Percentiles rank a stretch among this genome's conserved stretches.
These are phyloP conservation scores for Cordyceps fumosorosea DNA, from an alignment of 2,329 filamentous ascomycete genomes.

Conservation along the genomic window DNA sequence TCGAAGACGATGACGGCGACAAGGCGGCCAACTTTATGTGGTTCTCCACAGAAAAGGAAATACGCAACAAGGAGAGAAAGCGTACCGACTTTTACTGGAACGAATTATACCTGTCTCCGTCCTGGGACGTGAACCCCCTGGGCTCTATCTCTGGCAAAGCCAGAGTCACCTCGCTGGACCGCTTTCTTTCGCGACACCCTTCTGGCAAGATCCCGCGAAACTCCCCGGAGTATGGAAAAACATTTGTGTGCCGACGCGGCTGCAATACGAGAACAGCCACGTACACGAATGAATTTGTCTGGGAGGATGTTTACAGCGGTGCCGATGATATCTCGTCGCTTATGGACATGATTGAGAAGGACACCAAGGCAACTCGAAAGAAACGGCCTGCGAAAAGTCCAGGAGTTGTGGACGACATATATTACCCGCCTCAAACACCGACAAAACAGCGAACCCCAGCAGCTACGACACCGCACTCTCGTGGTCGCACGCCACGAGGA, in stretches of 20 bases:
- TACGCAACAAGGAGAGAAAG: slow-evolving; percentile 77
- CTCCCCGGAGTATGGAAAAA: slow-evolving; percentile 71
- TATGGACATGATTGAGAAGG: slow-evolving; percentile 59
- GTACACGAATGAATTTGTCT: slow-evolving; percentile 87
- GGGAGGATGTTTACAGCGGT: slow-evolving; percentile 79
- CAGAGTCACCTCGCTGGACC: slow-evolving; percentile 64
- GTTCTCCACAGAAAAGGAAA: slow-evolving; percentile 90
- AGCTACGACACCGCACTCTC: slow-evolving; percentile 26
- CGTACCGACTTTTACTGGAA: slow-evolving; percentile 74
- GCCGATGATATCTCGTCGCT: slow-evolving; percentile 57
- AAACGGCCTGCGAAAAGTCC: slow-evolving; percentile 26
- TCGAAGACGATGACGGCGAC: slow-evolving; percentile 56
- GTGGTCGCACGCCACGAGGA: slow-evolving; percentile 24
- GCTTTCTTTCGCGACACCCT: slow-evolving; percentile 65
- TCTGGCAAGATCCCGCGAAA: slow-evolving; percentile 66
- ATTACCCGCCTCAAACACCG: slow-evolving; percentile 31
- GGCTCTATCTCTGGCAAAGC: slow-evolving; percentile 88
- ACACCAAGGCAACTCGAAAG: slow-evolving; percentile 60
- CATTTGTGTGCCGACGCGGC: slow-evolving; percentile 82
- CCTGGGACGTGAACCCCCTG: slow-evolving; percentile 81
- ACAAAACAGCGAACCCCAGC: slow-evolving; percentile 27
- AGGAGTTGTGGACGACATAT: slow-evolving; percentile 26
- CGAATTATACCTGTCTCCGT: slow-evolving; percentile 84
- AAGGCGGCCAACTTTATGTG: slow-evolving; percentile 90
- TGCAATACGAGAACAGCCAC: slow-evolving; percentile 83